Evolutionary conservation across 106 monocot species (phyloP), one percentile per base, ranked within the genome.

Genomic region (Platanthera zijinensis): DNA sequence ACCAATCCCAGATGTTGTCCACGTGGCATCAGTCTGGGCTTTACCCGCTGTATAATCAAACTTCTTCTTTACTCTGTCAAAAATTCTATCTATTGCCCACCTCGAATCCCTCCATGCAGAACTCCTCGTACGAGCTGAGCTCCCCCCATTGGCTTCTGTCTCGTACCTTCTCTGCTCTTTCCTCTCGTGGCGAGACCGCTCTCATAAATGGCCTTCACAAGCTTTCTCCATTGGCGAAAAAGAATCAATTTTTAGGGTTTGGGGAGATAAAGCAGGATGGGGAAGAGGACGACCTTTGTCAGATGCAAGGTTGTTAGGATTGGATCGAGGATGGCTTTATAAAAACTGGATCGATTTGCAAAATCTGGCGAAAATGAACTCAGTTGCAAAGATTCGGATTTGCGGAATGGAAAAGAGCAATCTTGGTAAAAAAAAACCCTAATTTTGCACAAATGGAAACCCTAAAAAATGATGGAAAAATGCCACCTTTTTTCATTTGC

Each of bases 131-230:
- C 48, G 19, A 39, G 74, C 78, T 81, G 84, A 78, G 57, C 32
- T 82, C 82, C 53, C 67, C 82, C 84, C 57, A 87, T 87, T 87
- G 84, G 87, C 54, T 68, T 10, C 73, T 51, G 77, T 46, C 70
- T 75, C 63, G 46, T 48, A 57, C 72, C 70, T 77, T 76, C 80
- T 30, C 83, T 47, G 45, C 62, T 13, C 67, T 22, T 19, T 8
- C 32, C 73, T 78, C 81, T 82, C 74, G 13, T 21, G 50, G 70
- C 32, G 70, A 70, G 70, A 48, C 70, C 45, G 48, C 48, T 48
- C 70, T 70, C 70, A 70, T 70, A 70, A 70, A 47, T 70, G 48
- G 6, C 48, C 48, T 28, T 10, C 3, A 10, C 10, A 30, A 73
- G 8, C 51, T 73, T 73, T 50, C 52, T 52, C 52, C 28, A 10